Conservation (phyloP, 257 asterid species). For the Solanum pimpinellifolium region DNA sequence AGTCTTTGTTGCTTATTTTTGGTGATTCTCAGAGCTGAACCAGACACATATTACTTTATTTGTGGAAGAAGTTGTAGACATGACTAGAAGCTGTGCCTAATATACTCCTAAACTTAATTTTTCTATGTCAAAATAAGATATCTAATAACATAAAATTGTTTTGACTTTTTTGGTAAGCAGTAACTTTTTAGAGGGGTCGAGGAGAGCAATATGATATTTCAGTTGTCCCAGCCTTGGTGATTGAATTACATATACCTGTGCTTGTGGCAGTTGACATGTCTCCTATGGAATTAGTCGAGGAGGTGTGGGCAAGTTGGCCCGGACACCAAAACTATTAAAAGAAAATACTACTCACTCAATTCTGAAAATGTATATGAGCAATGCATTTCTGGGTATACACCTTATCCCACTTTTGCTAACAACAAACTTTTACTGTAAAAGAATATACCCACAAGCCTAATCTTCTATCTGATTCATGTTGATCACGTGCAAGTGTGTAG, state of each 20-base stretch:
- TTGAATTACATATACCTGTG: not conserved
- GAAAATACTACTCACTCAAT: not conserved
- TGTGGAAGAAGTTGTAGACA: not conserved
- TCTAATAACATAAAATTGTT: not conserved
- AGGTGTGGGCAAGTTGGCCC: not conserved
- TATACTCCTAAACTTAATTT: not conserved
- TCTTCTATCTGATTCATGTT: not conserved
- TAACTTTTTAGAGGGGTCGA: not conserved
- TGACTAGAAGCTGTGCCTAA: not conserved
- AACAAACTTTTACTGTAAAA: not conserved
- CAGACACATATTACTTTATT: not conserved
- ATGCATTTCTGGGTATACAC: not conserved
- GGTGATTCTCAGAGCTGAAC: not conserved
- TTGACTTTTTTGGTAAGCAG: not conserved
- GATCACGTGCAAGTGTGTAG: not conserved
- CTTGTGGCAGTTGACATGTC: not conserved
- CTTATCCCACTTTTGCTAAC: not conserved
- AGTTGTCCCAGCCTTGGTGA: not conserved
- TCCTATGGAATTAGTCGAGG: not conserved
- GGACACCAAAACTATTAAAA: not conserved
- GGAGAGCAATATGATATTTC: not conserved
- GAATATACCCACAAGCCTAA: not conserved
- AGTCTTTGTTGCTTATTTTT: not conserved
- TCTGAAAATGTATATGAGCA: not conserved
- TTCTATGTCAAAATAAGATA: not conserved